phyloP scores from a whole-genome alignment of 2,329 filamentous ascomycete species.

The Esteya vermicola region DNA sequence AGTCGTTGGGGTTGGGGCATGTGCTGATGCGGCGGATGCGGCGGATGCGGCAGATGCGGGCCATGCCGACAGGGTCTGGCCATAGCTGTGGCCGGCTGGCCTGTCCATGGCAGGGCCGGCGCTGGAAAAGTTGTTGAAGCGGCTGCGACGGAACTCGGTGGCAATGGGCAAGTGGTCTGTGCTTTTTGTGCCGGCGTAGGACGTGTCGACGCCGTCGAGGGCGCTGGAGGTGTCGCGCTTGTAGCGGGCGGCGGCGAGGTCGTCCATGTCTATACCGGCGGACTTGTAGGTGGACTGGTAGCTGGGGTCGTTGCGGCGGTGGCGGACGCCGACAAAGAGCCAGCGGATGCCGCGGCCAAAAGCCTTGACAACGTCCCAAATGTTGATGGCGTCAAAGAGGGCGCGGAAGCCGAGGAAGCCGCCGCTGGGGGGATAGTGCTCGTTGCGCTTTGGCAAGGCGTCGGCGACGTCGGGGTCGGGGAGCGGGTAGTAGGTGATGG shows the following conservation, averaged over 20 bases:
- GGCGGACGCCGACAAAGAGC: slow-evolving; percentile 61
- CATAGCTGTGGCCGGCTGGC: too few species aligned
- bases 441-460: slow-evolving; percentile 26
- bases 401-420: slow-evolving; percentile 52
- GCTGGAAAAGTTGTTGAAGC: slow-evolving; percentile 13
- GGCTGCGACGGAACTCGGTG: slow-evolving; percentile 20
- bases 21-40: neutral
- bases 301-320: slow-evolving; percentile 37
- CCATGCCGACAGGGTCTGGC: too few species aligned
- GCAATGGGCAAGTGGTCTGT: slow-evolving; percentile 25
- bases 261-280: slow-evolving; percentile 20
- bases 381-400: slow-evolving; percentile 58
- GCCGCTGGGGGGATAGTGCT: slow-evolving; percentile 39
- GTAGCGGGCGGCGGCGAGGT: slow-evolving; percentile 13
- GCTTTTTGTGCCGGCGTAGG: slow-evolving; percentile 15
- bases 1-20: neutral
- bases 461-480: slow-evolving; percentile 26
- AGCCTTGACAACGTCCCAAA: slow-evolving; percentile 72
- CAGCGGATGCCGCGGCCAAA: slow-evolving; percentile 65
- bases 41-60: neutral
- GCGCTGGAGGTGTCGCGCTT: neutral
- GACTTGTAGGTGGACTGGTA: slow-evolving; percentile 22
- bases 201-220: slow-evolving; percentile 8
- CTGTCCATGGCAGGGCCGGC: too few species aligned
- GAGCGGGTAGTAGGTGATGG: slow-evolving; percentile 30